Evolutionary conservation across 2,329 filamentous ascomycete genomes (phyloP).

Genomic region (Xylariales sp.): DNA sequence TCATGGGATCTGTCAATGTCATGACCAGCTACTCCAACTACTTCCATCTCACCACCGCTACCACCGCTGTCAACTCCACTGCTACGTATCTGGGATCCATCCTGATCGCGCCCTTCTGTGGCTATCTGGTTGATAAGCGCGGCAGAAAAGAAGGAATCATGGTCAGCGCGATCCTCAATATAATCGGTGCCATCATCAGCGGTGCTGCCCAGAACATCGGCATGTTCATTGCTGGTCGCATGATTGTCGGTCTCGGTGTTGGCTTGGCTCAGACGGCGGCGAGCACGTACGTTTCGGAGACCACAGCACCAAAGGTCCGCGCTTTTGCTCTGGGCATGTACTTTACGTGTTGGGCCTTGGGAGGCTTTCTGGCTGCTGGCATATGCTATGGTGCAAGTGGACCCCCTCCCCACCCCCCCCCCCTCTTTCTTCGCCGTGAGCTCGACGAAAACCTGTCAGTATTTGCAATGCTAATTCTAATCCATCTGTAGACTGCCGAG

Average conservation of each 20-base stretch:
- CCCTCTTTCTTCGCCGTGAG: too few species aligned
- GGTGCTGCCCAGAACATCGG: constrained; percentile 17
- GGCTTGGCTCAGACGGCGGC: constrained; percentile 5
- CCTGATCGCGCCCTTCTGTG: constrained; percentile 13
- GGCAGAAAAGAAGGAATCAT: constrained; percentile 20
- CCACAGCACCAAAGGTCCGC: constrained; percentile 4
- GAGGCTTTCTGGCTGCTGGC: neutral
- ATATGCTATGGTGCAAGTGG: neutral
- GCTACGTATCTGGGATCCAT: constrained; percentile 20
- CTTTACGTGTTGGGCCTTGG: neutral
- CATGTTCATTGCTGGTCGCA: constrained; percentile 21
- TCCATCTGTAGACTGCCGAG: constrained; percentile 24
- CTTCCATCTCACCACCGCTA: constrained; percentile 26
- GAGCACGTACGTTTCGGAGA: constrained; percentile 2
- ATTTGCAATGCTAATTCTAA: constrained; percentile 11
- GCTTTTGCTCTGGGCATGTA: constrained; percentile 3
- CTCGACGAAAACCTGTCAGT: too few species aligned
- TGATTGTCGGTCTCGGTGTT: constrained; percentile 18
- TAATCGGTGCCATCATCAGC: constrained; percentile 16
- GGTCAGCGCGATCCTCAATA: constrained; percentile 11
- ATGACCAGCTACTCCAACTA: constrained; percentile 26
- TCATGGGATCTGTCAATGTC: constrained; percentile 23
- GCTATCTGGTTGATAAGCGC: constrained; percentile 16
- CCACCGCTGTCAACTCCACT: constrained; percentile 24
- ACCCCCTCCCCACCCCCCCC: too few species aligned